These are phyloP conservation scores for Fusarium floridanum DNA, from an alignment of 2,329 filamentous ascomycete species.

Conservation along the genomic window DNA sequence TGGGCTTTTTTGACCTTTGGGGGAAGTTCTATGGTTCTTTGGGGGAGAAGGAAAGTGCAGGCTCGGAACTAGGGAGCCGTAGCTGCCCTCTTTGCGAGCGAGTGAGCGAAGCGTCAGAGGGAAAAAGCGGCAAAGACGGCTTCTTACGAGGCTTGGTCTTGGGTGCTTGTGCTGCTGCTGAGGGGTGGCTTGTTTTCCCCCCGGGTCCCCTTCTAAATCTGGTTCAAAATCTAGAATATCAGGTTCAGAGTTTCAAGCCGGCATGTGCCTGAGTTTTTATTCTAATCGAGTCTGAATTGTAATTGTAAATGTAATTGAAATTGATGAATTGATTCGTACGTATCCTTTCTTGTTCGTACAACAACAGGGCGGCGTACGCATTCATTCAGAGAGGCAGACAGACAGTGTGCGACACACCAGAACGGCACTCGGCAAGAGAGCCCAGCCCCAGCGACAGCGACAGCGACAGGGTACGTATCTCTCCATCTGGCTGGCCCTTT, in stretches of 20 bases:
- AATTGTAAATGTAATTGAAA: too few species aligned
- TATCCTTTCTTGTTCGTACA: not conserved
- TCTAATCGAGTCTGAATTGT: not conserved
- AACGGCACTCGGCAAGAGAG: constrained; percentile 24
- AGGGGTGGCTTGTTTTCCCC: constrained; percentile 17
- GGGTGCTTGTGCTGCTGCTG: not conserved
- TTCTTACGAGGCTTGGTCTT: constrained; percentile 26
- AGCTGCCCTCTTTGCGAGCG: constrained; percentile 18
- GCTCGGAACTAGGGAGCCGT: constrained; percentile 45
- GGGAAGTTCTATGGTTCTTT: constrained; percentile 1
- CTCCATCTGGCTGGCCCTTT: not conserved
- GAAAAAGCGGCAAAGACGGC: constrained; percentile 45
- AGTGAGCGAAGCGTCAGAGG: constrained; percentile 7
- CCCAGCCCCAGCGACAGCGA: not conserved
- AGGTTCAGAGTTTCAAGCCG: constrained; percentile 1
- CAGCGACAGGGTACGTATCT: not conserved
- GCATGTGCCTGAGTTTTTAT: not conserved
- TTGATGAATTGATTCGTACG: not conserved
- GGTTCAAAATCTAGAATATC: not conserved
- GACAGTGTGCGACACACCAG: not conserved
- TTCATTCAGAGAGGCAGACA: not conserved
- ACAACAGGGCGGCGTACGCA: not conserved
- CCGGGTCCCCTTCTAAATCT: not conserved
- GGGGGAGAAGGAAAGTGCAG: constrained; percentile 20
- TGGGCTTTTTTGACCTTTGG: not conserved